A percentile compares a stretch with the other conserved stretches of the same genome.
Conservation (phyloP, 2,329 filamentous ascomycete species). For the Arthrobotrys sphaeroides region DNA sequence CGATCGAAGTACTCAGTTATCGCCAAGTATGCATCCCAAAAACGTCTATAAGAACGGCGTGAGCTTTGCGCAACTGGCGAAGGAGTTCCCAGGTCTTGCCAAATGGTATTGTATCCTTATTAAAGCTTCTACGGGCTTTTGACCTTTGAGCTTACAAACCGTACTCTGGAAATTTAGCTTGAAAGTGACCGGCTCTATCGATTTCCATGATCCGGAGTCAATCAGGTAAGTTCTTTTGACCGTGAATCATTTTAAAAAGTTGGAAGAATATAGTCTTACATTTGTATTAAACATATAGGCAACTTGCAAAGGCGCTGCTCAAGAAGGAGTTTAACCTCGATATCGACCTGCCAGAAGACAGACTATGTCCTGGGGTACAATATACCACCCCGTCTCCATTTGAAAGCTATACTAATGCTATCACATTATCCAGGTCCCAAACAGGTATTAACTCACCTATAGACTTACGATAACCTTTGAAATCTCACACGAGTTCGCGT, state of each 20-base stretch:
- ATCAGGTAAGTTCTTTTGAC: slow-evolving; percentile 69
- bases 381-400: background rate
- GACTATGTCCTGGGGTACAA: slow-evolving; percentile 83
- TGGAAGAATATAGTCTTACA: background rate
- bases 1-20: too few species aligned
- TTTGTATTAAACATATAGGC: slow-evolving; percentile 60
- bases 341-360: slow-evolving; percentile 76
- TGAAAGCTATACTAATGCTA: background rate
- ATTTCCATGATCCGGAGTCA: slow-evolving; percentile 81
- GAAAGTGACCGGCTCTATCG: slow-evolving; percentile 70
- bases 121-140: slow-evolving; percentile 35
- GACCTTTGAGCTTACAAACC: background rate
- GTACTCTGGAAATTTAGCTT: slow-evolving; percentile 61
- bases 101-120: slow-evolving; percentile 60
- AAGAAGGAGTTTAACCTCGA: slow-evolving; percentile 76
- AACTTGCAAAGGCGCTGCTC: slow-evolving; percentile 80
- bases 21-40: slow-evolving; percentile 59
- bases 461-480: too few species aligned
- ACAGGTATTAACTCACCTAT: slow-evolving; percentile 47
- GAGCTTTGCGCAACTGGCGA: slow-evolving; percentile 71
- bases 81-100: slow-evolving; percentile 70
- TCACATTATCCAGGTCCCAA: slow-evolving; percentile 47
- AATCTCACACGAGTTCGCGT: slow-evolving; percentile 55
- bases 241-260: background rate
- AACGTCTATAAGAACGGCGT: slow-evolving; percentile 69